Percentiles rank a stretch among this genome's conserved stretches.
Evolutionary conservation across 2,329 filamentous ascomycete genomes (phyloP).

Genomic region (Cladosporium sphaerospermum): DNA sequence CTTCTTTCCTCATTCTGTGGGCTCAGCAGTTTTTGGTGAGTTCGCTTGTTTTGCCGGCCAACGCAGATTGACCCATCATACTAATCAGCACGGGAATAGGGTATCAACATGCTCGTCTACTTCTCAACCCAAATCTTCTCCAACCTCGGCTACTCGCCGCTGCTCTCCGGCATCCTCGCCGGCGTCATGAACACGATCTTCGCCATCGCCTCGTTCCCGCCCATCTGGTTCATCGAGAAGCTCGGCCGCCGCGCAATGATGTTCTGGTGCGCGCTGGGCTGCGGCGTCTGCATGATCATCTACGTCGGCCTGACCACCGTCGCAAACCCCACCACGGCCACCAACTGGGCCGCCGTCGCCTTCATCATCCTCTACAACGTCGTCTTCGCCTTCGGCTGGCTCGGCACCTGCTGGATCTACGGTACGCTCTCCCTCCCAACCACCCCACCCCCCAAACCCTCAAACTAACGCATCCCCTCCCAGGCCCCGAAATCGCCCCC

Average conservation of each 20-base stretch:
- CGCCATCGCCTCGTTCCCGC: constrained; percentile 23
- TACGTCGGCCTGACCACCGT: constrained; percentile 24
- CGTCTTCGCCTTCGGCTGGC: constrained; percentile 28
- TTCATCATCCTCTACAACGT: constrained; percentile 26
- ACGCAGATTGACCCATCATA: not conserved
- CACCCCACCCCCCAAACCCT: too few species aligned
- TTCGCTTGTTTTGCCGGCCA: not conserved
- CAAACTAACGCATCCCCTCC: not conserved
- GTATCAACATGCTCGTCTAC: constrained; percentile 19
- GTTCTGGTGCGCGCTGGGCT: constrained; percentile 25
- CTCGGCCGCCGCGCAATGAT: constrained; percentile 27
- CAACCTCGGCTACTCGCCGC: constrained; percentile 23
- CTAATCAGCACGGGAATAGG: not conserved
- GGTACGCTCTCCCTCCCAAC: constrained; percentile 6
- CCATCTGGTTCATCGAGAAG: constrained; percentile 28
- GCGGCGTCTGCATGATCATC: constrained; percentile 23
- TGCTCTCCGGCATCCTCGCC: constrained; percentile 23
- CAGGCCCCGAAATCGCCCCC: constrained; percentile 32
- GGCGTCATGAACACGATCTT: constrained; percentile 26
- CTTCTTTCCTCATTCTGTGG: constrained; percentile 32
- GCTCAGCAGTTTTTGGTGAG: constrained; percentile 22
- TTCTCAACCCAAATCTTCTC: constrained; percentile 29
- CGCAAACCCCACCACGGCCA: constrained; percentile 13
- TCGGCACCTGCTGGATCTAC: constrained; percentile 32
- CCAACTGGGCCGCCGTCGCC: constrained; percentile 25